Conservation (phyloP, 179 eudicot genomes). For the Pouteria campechiana region DNA sequence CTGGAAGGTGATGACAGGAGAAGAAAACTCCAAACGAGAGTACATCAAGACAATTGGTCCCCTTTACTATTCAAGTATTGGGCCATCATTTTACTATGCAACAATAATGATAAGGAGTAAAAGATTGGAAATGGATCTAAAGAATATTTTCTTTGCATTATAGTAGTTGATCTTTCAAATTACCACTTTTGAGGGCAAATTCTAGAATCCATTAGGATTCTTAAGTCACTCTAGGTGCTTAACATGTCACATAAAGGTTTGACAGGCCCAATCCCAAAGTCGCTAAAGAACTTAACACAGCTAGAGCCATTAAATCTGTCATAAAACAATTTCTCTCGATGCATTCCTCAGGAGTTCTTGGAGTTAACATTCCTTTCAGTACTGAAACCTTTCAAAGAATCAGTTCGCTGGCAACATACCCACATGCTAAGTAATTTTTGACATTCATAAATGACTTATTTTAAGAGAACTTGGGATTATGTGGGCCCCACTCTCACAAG, state of each 20-base stretch:
- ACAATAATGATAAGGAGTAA: constrained; percentile 24
- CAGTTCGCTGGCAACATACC: too few relatives aligned
- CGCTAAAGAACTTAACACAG: constrained; percentile 22
- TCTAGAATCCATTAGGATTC: constrained; percentile 25
- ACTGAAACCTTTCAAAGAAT: too few relatives aligned
- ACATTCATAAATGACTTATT: too few relatives aligned
- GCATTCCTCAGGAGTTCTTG: too few relatives aligned
- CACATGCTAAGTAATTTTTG: too few relatives aligned
- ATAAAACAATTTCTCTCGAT: too few relatives aligned
- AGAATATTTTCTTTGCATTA: constrained; percentile 29
- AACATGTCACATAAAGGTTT: constrained; percentile 31
- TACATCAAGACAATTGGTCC: neutral
- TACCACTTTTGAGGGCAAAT: constrained; percentile 32
- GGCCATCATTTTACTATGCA: constrained; percentile 37
- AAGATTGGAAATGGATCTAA: constrained; percentile 22
- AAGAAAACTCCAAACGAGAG: neutral
- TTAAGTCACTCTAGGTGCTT: constrained; percentile 22
- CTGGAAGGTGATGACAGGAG: neutral
- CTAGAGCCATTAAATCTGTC: constrained; percentile 43
- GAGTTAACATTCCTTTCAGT: too few relatives aligned
- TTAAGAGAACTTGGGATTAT: too few relatives aligned
- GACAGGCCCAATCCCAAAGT: constrained; percentile 25
- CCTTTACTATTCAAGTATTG: too few relatives aligned
- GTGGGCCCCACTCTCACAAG: too few relatives aligned
- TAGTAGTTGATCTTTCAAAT: constrained; percentile 32